A percentile compares a stretch with the other conserved stretches of the same genome.
These are phyloP conservation scores for Phytopythium aichiense DNA, from an alignment of 352 stramenopile species.

Conservation along the genomic window DNA sequence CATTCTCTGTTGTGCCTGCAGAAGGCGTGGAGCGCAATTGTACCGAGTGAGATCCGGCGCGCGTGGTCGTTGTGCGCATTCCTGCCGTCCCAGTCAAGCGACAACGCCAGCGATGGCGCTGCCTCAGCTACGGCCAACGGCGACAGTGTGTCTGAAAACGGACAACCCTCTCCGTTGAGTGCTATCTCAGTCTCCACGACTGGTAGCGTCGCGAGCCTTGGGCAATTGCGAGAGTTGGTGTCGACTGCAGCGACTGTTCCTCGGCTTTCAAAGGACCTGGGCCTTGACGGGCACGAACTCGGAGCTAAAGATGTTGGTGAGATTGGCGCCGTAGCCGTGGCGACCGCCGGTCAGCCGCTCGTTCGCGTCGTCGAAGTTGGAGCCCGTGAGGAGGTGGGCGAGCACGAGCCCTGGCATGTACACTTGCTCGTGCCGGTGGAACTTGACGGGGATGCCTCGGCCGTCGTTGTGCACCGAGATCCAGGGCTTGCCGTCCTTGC, in stretches of 20 bases:
- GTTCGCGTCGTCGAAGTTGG: conserved; percentile 98
- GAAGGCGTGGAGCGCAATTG: conserved; percentile 34
- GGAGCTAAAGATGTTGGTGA: conserved; percentile 99
- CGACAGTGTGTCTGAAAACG: conserved; percentile 8
- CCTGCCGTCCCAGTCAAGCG: conserved; percentile 22
- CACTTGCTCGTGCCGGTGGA: conserved; percentile 95
- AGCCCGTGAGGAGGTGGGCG: conserved; percentile 97
- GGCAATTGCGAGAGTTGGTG: conserved; percentile 17
- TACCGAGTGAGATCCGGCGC: conserved; percentile 27
- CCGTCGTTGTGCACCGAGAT: conserved; percentile 99
- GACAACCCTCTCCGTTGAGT: not conserved
- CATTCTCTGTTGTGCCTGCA: conserved; percentile 47
- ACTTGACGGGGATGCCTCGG: conserved; percentile 92
- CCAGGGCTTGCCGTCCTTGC: conserved; percentile 56
- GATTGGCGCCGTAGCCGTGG: conserved; percentile 95
- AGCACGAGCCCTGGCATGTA: conserved; percentile 99
- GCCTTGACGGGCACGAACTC: conserved; percentile 88
- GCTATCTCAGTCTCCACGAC: not conserved
- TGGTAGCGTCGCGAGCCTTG: conserved; percentile 2
- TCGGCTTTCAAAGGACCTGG: conserved; percentile 25
- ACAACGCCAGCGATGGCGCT: conserved; percentile 8
- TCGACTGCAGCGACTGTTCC: conserved; percentile 17
- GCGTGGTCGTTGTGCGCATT: conserved; percentile 38
- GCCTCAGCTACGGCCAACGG: conserved; percentile 4
- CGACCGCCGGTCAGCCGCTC: conserved; percentile 96